Evolutionary conservation across 1,284 basidiomycete genomes (phyloP).

Genomic region (Agroathelia rolfsii): DNA sequence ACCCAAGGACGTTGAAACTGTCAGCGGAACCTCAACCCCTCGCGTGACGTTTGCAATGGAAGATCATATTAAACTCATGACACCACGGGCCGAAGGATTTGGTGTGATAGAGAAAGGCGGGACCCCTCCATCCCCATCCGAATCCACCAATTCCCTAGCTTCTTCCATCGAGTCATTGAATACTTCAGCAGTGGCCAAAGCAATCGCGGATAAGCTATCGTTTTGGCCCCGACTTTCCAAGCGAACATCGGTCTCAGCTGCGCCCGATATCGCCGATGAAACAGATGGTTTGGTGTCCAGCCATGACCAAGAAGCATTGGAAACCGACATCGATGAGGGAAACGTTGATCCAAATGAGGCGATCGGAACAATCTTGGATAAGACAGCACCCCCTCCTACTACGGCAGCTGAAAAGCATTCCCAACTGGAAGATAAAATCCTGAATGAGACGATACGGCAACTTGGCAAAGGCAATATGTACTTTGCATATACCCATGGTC

Average conservation of each 20-base stretch:
- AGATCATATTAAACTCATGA: conserved; percentile 31
- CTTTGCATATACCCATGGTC: conserved; percentile 72
- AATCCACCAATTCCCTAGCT: conserved; percentile 26
- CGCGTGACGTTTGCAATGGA: conserved; percentile 40
- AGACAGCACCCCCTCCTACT: conserved; percentile 47
- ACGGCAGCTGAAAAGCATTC: conserved; percentile 55
- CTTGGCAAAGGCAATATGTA: conserved; percentile 75
- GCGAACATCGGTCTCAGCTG: conserved; percentile 21
- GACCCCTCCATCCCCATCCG: conserved; percentile 15
- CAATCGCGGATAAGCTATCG: conserved; percentile 52
- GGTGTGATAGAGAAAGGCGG: too few relatives aligned
- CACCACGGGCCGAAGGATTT: conserved; percentile 19
- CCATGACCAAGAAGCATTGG: conserved; percentile 32
- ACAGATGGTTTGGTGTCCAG: neutral
- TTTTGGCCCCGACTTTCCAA: conserved; percentile 58
- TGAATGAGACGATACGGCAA: conserved; percentile 62
- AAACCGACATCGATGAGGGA: conserved; percentile 38
- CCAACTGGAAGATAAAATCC: conserved; percentile 67
- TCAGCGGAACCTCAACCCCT: conserved; percentile 15
- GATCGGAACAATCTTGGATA: conserved; percentile 42
- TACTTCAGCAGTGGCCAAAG: conserved; percentile 45
- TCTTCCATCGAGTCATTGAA: conserved; percentile 36
- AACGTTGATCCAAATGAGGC: conserved; percentile 39
- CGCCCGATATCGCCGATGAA: conserved; percentile 2
- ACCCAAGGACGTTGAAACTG: conserved; percentile 7